Conservation (phyloP, 176 grass and related monocot species). For the Stipa capillata region DNA sequence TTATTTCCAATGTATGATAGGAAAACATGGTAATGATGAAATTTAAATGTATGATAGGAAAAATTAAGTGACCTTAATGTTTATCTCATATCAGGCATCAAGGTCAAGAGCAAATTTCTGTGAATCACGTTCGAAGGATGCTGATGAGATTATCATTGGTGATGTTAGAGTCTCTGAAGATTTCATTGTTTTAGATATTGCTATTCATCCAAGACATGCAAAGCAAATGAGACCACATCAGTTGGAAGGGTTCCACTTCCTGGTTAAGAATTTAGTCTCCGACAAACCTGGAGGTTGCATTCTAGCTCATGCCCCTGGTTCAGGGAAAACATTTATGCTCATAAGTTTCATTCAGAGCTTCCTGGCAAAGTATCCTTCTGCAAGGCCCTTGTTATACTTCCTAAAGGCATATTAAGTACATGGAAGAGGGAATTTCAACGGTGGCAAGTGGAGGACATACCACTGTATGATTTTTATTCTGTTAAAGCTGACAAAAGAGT, state of each 20-base stretch:
- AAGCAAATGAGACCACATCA: conserved; percentile 87
- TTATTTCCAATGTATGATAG: background rate
- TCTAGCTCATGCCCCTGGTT: conserved; percentile 93
- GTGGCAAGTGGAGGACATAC: conserved; percentile 93
- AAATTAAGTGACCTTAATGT: conserved; percentile 15
- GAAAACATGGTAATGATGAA: conserved; percentile 4
- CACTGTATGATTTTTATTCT: conserved; percentile 88
- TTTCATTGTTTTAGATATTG: conserved; percentile 52
- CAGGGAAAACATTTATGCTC: conserved; percentile 96
- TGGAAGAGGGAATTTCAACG: conserved; percentile 78
- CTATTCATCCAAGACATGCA: conserved; percentile 85
- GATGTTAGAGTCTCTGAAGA: conserved; percentile 57
- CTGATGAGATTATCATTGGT: conserved; percentile 38
- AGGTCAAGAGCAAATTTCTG: conserved; percentile 42
- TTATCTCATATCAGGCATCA: conserved; percentile 49
- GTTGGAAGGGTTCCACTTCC: conserved; percentile 82
- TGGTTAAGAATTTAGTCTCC: conserved; percentile 76
- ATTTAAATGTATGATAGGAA: background rate
- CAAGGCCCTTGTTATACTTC: conserved; percentile 85
- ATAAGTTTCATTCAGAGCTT: conserved; percentile 99
- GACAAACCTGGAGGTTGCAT: conserved; percentile 93
- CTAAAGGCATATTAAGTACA: conserved; percentile 82
- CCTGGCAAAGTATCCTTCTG: conserved; percentile 77
- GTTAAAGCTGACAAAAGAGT: conserved; percentile 85
- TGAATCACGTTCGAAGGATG: conserved; percentile 37